Evolutionary conservation across 192 early-diverging fungal species (phyloP).

Genomic region (Coemansia sp.): DNA sequence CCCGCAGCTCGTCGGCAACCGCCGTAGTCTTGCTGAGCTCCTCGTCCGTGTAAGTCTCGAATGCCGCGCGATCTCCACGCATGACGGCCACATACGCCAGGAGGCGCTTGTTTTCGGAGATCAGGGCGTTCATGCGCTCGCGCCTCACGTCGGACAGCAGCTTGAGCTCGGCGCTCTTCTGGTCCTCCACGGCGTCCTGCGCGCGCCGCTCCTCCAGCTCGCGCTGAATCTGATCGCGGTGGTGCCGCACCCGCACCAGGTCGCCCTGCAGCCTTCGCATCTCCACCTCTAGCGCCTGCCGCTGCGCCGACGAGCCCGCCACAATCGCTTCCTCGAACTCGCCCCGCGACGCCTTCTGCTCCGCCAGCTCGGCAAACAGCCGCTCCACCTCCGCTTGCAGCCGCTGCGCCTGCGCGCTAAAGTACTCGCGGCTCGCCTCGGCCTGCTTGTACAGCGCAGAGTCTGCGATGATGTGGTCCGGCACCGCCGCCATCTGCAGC

Average conservation of each 20-base stretch:
- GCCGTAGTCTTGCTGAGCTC: conserved; percentile 54
- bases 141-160: conserved; percentile 52
- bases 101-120: conserved; percentile 61
- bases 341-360: conserved; percentile 33
- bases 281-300: conserved; percentile 55
- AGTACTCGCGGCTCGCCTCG: conserved; percentile 53
- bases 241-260: conserved; percentile 55
- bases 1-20: conserved; percentile 51
- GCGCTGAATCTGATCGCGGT: conserved; percentile 56
- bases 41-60: conserved; percentile 55
- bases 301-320: conserved; percentile 39
- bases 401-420: conserved; percentile 43
- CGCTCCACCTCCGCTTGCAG: conserved; percentile 48
- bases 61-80: conserved; percentile 54
- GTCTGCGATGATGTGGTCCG: conserved; percentile 55
- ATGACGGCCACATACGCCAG: conserved; percentile 52
- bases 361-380: conserved; percentile 48
- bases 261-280: conserved; percentile 57
- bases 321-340: conserved; percentile 46
- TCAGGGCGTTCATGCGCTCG: conserved; percentile 60
- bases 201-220: conserved; percentile 49
- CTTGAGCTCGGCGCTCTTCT: conserved; percentile 53
- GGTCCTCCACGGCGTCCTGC: conserved; percentile 44
- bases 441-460: conserved; percentile 55
- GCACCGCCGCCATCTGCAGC: conserved; percentile 50